Base-by-base conservation (phyloP, 345 rosid species). In the Melaleuca quinquenervia region DNA sequence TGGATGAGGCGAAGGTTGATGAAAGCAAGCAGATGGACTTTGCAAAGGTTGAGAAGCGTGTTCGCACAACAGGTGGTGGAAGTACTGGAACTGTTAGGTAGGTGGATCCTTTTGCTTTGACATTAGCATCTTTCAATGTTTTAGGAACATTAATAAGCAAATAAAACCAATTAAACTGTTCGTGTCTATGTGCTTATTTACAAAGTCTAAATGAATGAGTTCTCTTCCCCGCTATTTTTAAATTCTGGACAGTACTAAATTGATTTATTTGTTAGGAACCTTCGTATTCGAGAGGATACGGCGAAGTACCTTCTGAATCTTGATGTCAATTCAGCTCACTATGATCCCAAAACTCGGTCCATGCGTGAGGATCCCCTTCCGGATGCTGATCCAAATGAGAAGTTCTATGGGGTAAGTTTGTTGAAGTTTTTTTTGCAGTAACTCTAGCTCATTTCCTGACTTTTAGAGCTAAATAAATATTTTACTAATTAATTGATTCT, bases 11-110 rank as follows among this genome's bases (percentile, higher is more conserved):
- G 22, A 97, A 93, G 89, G 95, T 94, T 16, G 96, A 93, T 82
- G 98, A 97, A 91, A 95, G 98, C 89, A 92, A 94, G 84, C 99
- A 97, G 85, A 97, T 97, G 98, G 99, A 97, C 88, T 96, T 97
- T 86, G 96, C 99, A 24, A 96, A 94, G 90, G 98, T 97, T 76
- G 99, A 97, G 90, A 97, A 97, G 91, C 96, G 99, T 92, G 99
- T 97, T 48, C 93, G 98, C 32, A 96, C 98, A 50, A 94, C 98
- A 3, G 98, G 99, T 84, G 98, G 98, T 90, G 99, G 99, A 75
- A 97, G 98, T 90, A 97, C 98, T 12, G 99, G 98, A 93, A 97
- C 99, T 74, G 99, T 97, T 22, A 94, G 96, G 98, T 94, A 83
- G n/a, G 53, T 83, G 45, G 82, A 49, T 44, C 24, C 6, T 44